phyloP scores from a whole-genome alignment of 2,329 filamentous ascomycete species.

The Myriosclerotinia duriaeana region DNA sequence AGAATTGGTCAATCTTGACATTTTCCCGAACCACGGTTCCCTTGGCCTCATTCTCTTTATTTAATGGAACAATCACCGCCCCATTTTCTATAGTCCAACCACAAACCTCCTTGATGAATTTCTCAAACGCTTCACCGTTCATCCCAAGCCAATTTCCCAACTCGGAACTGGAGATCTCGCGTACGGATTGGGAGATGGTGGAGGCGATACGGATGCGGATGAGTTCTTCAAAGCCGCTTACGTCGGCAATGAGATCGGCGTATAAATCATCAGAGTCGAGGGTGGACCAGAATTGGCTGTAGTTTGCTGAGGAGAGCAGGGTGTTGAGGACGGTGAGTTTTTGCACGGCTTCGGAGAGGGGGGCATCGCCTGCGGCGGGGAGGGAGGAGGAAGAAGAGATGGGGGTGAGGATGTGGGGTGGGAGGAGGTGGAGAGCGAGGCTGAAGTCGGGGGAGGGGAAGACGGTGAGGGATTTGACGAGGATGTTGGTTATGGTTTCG shows the following conservation, averaged over 20 bases:
- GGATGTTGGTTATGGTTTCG: constrained; percentile 97
- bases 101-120: constrained; percentile 81
- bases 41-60: constrained; percentile 97
- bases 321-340: constrained; percentile 68
- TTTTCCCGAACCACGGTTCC: constrained; percentile 94
- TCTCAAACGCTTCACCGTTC: constrained; percentile 64
- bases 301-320: constrained; percentile 86
- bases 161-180: constrained; percentile 66
- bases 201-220: constrained; percentile 87
- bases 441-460: constrained; percentile 96
- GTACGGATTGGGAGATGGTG: constrained; percentile 77
- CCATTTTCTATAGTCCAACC: constrained; percentile 73
- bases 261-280: constrained; percentile 93
- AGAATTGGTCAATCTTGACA: constrained; percentile 85
- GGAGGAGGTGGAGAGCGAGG: constrained; percentile 90
- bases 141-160: constrained; percentile 77
- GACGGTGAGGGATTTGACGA: constrained; percentile 95
- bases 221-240: constrained; percentile 90
- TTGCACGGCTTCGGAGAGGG: constrained; percentile 78
- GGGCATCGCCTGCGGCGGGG: constrained; percentile 59
- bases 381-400: constrained; percentile 50
- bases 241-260: constrained; percentile 91
- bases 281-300: constrained; percentile 88
- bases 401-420: constrained; percentile 72
- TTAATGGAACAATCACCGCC: constrained; percentile 77